Evolutionary conservation across 2,329 filamentous ascomycete genomes (phyloP), one percentile per base, ranked within the genome.

Genomic region (Fusarium pseudograminearum): DNA sequence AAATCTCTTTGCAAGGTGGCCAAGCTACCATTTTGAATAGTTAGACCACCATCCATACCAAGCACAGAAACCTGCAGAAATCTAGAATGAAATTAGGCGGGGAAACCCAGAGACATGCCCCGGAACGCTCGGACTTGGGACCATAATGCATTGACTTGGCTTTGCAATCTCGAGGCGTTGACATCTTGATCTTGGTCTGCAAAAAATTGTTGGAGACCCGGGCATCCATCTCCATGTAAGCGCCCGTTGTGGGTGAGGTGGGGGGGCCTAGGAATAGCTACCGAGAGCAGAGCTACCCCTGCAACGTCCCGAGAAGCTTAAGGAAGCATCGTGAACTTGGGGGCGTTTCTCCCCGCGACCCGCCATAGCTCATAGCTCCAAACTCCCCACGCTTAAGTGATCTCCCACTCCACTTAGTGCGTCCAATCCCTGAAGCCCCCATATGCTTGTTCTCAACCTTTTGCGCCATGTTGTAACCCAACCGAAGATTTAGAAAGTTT

Each of bases 261-360:
- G 55, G 54, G 62, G 30, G 8, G 18, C 26, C 55, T 57, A 57
- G 41, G 63, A 57, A 57, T 61, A 65, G 61, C 57, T 70, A 74
- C 68, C 72, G 66, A 73, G 52, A 67, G 66, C 69, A 26, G 55
- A 65, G 69, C 72, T 74, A 73, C 61, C 72, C 72, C 69, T 74
- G 72, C 53, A 71, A 46, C 61, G 46, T 60, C 63, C 67, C 70
- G 64, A 58, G 45, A 46, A 61, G 61, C 48, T 52, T 52, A 52
- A 52, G 48, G 48, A 52, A 52, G 48, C 34, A 52, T 52, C 48
- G 48, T 41, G 48, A 41, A 52, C 24, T 52, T 52, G 33, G 48
- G 18, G 33, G 34, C 34, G n/a, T 30, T 36, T 52, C 62, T 57
- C 48, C 64, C 67, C 62, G 62, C 62, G 60, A 63, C 72, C 72